Base-by-base conservation (phyloP, 495 filamentous ascomycete species). In the Penicillium atrosanguineum region DNA sequence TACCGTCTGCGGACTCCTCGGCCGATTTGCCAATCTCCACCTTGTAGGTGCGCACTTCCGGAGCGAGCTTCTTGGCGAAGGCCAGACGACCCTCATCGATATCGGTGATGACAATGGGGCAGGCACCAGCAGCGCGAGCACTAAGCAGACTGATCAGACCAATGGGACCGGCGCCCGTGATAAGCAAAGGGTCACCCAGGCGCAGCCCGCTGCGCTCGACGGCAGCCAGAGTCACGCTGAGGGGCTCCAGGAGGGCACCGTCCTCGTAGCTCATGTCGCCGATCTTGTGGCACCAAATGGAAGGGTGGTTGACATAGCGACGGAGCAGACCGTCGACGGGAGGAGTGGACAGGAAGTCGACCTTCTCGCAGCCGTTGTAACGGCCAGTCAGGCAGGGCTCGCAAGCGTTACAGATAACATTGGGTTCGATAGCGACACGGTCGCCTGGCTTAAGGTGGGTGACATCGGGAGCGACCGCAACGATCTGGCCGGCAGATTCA, bases 221-320 rank as follows among this genome's bases (percentile, higher is more conserved):
- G 7, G 87, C 89, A 5, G 91, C 90, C 39, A 97, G 78, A 25
- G 90, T 86, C 18, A 97, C 91, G 48, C 84, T 87, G 36, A 96
- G 80, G 3, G 91, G 91, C 70, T 97, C 91, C 55, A 95, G 73
- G 69, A 95, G 79, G 19, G 91, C 89, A 46, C 91, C 91, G 55
- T 91, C 83, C 69, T 96, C 91, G 62, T 83, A 97, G 53, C 84
- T 87, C 87, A 97, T 91, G 66, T 86, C 76, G 23, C 85, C 84
- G 57, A 96, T 91, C 78, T 95, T 95, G 78, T 95, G 90, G 70
- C 91, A 95, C 90, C 90, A 95, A 39, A 87, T 78, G 11, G 91
- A 90, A 11, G 88, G 89, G 73, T 97, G 91, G 68, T 90, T 95
- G 73, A 96, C 88, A 66, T 97, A 97, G 63, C 91, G 84, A 42